A percentile compares a stretch with the other conserved stretches of the same genome.
Evolutionary conservation across 495 filamentous ascomycete genomes (phyloP).

Genomic region (Lophiotrema nucula): DNA sequence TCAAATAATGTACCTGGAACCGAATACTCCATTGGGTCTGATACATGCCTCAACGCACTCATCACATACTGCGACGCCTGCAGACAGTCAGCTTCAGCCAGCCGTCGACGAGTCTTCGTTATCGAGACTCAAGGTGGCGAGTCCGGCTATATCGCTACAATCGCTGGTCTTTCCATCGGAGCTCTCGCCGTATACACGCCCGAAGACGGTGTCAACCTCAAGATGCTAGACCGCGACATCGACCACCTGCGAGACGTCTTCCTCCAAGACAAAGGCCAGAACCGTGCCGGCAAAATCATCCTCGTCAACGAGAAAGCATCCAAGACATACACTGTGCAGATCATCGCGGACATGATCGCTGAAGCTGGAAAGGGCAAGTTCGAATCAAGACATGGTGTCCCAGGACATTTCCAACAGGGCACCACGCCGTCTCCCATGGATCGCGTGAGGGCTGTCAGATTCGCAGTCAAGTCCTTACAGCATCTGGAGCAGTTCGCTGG

Average conservation of each 20-base stretch:
- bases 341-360: constrained; percentile 92
- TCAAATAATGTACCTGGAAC: constrained; percentile 98
- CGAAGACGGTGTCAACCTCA: constrained; percentile 90
- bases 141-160: constrained; percentile 90
- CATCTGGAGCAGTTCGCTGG: constrained; percentile 77
- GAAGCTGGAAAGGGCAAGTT: constrained; percentile 91
- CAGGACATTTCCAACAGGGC: constrained; percentile 79
- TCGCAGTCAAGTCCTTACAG: constrained; percentile 88
- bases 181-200: constrained; percentile 97
- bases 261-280: constrained; percentile 80
- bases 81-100: constrained; percentile 92
- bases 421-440: constrained; percentile 95
- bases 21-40: constrained; percentile 93
- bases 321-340: constrained; percentile 82
- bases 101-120: constrained; percentile 89
- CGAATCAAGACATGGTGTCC: constrained; percentile 88
- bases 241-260: constrained; percentile 86
- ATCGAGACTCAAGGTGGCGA: constrained; percentile 95
- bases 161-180: constrained; percentile 80
- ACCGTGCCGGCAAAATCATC: constrained; percentile 88
- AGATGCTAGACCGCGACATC: constrained; percentile 90
- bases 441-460: constrained; percentile 82
- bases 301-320: constrained; percentile 91
- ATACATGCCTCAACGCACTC: constrained; percentile 96
- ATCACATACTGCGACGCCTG: constrained; percentile 96